Base-by-base conservation (phyloP, 2,329 filamentous ascomycete species). In the Simplicillium aogashimaense region DNA sequence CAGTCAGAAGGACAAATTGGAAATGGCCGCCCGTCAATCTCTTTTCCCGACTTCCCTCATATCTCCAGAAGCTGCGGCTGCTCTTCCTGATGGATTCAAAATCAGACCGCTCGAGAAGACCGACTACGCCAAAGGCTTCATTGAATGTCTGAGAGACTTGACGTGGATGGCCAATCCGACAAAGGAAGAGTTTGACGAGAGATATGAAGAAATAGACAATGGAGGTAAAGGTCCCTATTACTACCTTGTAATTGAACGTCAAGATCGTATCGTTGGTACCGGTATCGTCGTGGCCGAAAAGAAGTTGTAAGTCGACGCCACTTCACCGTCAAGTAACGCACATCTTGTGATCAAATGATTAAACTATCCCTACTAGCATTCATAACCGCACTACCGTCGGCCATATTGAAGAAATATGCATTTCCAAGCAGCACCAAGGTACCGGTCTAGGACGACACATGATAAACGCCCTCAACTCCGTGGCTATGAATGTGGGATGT, bases 341-440 rank as follows among this genome's bases (percentile, higher is more conserved):
- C 14, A 37, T 32, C 4, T 34, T 15, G 13, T 25, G 2, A 25
- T 9, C 6, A 5, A 25, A 9, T 9, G 20, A 25, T 25, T 25
- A 25, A 25, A 6, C 20, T 9, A 9, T 25, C 17, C 6, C 10
- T n/a, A 15, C 20, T 8, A 76, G 72, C 50, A 83, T 85, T 47
- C 80, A 83, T 52, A 70, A 78, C 43, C 70, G 81, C 17, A 78
- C 78, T 15, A 63, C 75, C 12, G 83, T 86, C 4, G 86, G 85
- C 2, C 86, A 92, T 53, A 83, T 92, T 53, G 86, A 92, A 61
- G 86, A 92, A 57, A 89, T 92, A 54, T 83, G 85, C 3, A 81
- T 92, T 25, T 72, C 80, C 38, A 81, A 82, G 60, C 79, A 84
- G 42, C 81, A 89, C 60, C 86, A 89, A 57, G 83, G 84, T 25